These are phyloP conservation scores for Podospora sp. DNA, from an alignment of 495 filamentous ascomycete species.

Conservation along the genomic window DNA sequence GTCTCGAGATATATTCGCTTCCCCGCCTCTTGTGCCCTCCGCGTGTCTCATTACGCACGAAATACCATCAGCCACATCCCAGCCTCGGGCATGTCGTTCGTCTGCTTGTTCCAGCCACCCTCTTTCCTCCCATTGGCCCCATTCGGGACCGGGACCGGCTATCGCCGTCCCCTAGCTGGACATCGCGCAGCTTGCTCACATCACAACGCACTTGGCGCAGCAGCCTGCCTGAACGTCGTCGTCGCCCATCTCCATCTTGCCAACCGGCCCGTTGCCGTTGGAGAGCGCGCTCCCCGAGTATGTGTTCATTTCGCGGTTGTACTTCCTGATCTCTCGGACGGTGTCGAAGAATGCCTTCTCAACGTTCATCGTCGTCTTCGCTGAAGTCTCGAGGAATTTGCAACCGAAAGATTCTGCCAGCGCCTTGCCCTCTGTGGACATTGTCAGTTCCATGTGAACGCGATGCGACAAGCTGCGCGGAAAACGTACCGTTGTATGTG, in stretches of 20 bases:
- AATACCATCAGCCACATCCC: conserved; percentile 1
- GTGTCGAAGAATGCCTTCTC: conserved; percentile 98
- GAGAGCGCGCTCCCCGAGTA: conserved; percentile 68
- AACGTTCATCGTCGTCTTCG: conserved; percentile 96
- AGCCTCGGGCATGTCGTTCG: not conserved
- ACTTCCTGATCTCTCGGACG: conserved; percentile 93
- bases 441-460: conserved; percentile 30
- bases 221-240: conserved; percentile 73
- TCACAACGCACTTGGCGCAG: conserved; percentile 84
- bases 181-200: conserved; percentile 61
- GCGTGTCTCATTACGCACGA: not conserved
- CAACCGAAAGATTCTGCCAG: conserved; percentile 87
- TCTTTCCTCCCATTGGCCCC: not conserved
- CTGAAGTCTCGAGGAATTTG: conserved; percentile 98
- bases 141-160: not conserved
- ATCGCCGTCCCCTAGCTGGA: not conserved
- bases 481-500: conserved; percentile 76
- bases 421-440: conserved; percentile 76
- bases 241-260: conserved; percentile 79
- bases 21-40: not conserved
- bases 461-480: not conserved
- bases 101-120: not conserved
- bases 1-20: conserved; percentile 11
- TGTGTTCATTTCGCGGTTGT: conserved; percentile 95
- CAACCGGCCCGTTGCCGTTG: conserved; percentile 61